A percentile compares a stretch with the other conserved stretches of the same genome.
Conservation (phyloP, 148 eudicot genomes). For the Pharnaceum exiguum region DNA sequence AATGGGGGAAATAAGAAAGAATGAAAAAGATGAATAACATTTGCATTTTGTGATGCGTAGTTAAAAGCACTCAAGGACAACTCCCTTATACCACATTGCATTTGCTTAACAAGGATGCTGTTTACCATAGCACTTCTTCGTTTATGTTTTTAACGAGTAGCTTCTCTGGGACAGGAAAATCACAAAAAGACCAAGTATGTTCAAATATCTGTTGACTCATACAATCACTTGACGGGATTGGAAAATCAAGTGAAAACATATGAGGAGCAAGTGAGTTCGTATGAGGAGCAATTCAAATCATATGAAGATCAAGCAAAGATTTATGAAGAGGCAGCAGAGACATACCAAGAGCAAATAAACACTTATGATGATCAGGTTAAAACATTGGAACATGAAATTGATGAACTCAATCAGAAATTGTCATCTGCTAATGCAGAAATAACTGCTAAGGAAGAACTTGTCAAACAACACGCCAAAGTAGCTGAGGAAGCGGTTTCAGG, state of each 20-base stretch:
- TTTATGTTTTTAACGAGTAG: not conserved
- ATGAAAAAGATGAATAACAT: no score
- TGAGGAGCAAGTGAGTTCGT: conserved; percentile 26
- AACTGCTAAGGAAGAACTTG: conserved; percentile 70
- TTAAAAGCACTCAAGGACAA: no score
- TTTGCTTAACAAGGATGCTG: not conserved
- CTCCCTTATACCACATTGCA: no score
- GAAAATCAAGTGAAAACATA: conserved; percentile 61
- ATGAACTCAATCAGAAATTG: conserved; percentile 64
- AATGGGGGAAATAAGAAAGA: no score
- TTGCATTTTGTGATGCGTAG: no score
- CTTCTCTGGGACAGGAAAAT: conserved; percentile 34
- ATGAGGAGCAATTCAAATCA: conserved; percentile 17
- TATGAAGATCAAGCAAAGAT: conserved; percentile 25
- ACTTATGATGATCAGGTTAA: conserved; percentile 57
- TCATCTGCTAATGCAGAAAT: conserved; percentile 71
- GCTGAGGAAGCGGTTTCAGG: conserved; percentile 99
- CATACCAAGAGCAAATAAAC: conserved; percentile 50
- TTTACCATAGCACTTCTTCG: not conserved
- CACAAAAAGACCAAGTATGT: conserved; percentile 74
- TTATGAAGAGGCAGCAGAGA: conserved; percentile 29
- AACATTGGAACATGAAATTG: conserved; percentile 55
- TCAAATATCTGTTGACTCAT: conserved; percentile 83
- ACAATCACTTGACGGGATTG: conserved; percentile 73
- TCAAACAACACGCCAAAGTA: conserved; percentile 92